Conservation (phyloP, 2,329 filamentous ascomycete species). For the Venturia carpophila region DNA sequence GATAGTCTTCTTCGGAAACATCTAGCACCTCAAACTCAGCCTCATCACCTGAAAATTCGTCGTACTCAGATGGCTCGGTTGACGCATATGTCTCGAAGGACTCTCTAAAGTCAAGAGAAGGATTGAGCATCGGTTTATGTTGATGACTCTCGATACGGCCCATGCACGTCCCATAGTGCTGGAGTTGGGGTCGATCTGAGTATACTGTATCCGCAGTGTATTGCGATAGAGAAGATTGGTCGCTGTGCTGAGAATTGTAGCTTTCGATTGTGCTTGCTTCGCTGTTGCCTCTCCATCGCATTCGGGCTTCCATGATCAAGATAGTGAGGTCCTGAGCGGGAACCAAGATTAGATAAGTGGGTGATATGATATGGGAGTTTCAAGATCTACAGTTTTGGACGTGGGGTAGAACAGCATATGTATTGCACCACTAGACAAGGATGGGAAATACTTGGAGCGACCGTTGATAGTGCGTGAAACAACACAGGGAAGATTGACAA, state of each 20-base stretch:
- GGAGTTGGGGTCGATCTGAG: conserved; percentile 24
- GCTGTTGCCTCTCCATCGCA: background rate
- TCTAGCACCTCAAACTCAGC: conserved; percentile 54
- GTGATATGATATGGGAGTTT: background rate
- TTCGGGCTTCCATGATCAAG: background rate
- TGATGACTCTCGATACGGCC: conserved; percentile 21
- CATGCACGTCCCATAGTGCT: conserved; percentile 25
- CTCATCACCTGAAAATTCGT: conserved; percentile 39
- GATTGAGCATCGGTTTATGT: background rate
- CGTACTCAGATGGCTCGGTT: conserved; percentile 55
- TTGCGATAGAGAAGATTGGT: background rate
- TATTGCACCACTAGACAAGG: background rate
- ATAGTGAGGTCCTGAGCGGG: background rate
- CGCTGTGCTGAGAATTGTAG: conserved; percentile 20
- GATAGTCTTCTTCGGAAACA: conserved; percentile 50
- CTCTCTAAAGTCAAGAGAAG: conserved; percentile 20
- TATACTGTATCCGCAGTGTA: conserved; percentile 24
- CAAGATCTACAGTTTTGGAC: background rate
- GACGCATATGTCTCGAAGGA: conserved; percentile 79
- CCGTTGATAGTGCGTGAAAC: background rate
- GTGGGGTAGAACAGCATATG: background rate
- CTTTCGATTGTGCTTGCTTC: background rate
- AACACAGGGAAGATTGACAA: background rate
- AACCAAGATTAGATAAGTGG: background rate
- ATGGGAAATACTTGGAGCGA: background rate